phyloP scores from a whole-genome alignment of 2,329 filamentous ascomycete species.

The Penicillium digitatum region DNA sequence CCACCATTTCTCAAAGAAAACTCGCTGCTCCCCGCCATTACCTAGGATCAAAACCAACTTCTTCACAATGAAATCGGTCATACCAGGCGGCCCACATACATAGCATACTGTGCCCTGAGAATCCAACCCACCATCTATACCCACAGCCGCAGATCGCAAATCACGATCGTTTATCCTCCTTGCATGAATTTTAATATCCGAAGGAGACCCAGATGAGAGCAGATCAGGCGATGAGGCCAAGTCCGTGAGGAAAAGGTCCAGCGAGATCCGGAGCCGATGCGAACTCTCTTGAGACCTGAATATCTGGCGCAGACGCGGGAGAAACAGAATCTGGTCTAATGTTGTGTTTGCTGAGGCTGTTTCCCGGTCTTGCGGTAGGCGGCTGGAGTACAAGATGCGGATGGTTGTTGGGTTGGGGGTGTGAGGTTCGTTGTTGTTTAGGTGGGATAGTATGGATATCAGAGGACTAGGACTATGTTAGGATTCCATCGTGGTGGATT shows the following conservation, averaged over 20 bases:
- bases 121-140: conserved; percentile 27
- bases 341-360: conserved; percentile 8
- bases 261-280: conserved; percentile 26
- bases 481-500: background rate
- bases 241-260: conserved; percentile 38
- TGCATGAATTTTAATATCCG: conserved; percentile 27
- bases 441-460: conserved; percentile 65
- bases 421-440: conserved; percentile 45
- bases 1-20: conserved; percentile 65
- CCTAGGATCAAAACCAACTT: conserved; percentile 37
- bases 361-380: conserved; percentile 28
- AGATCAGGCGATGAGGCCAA: conserved; percentile 9
- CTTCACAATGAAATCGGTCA: conserved; percentile 64
- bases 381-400: conserved; percentile 61
- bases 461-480: conserved; percentile 53
- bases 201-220: conserved; percentile 10
- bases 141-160: conserved; percentile 31
- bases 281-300: conserved; percentile 29
- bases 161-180: conserved; percentile 38
- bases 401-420: conserved; percentile 46
- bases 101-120: conserved; percentile 53
- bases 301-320: conserved; percentile 44
- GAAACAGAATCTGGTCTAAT: conserved; percentile 44
- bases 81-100: conserved; percentile 63
- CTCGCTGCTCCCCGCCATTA: conserved; percentile 43